Evolutionary conservation across 306 rosid species (phyloP).

Genomic region (Boehmeria nivea): DNA sequence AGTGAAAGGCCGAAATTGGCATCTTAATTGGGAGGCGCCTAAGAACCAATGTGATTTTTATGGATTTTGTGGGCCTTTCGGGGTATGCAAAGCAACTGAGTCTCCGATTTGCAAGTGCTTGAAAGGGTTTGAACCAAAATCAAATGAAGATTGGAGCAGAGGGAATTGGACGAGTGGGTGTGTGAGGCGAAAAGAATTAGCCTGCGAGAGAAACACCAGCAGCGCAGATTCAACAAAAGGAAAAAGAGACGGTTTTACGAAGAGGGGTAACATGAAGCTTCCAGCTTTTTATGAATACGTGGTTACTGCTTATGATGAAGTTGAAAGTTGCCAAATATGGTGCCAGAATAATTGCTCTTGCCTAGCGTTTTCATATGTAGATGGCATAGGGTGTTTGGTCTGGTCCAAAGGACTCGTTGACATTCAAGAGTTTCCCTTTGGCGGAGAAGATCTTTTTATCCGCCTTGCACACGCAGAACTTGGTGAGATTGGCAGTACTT

Average conservation of each 20-base stretch:
- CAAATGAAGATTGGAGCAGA: constrained; percentile 5
- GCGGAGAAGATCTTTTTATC: constrained; percentile 3
- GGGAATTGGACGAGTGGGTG: constrained; percentile 23
- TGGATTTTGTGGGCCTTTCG: constrained; percentile 17
- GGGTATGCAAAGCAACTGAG: constrained; percentile 6
- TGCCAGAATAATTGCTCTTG: constrained; percentile 36
- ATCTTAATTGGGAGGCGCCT: constrained; percentile 2
- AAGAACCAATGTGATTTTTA: background rate
- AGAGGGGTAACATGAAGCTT: background rate
- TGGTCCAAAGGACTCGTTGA: constrained; percentile 26
- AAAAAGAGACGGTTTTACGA: constrained; percentile 10
- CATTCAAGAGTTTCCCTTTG: background rate
- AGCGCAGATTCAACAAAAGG: background rate
- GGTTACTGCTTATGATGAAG: too few relatives aligned
- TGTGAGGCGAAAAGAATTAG: constrained; percentile 8
- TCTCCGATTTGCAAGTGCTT: constrained; percentile 10
- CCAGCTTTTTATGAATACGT: constrained; percentile 20
- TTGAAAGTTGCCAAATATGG: constrained; percentile 1
- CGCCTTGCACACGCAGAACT: constrained; percentile 32
- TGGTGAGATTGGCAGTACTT: constrained; percentile 15
- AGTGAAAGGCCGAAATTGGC: background rate
- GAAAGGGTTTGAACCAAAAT: constrained; percentile 16
- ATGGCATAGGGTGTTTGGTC: constrained; percentile 18
- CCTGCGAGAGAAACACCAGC: constrained; percentile 4
- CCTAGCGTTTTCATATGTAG: constrained; percentile 18